These are phyloP conservation scores for Lepidium sativum DNA, from an alignment of 345 rosid genomes.

Conservation along the genomic window DNA sequence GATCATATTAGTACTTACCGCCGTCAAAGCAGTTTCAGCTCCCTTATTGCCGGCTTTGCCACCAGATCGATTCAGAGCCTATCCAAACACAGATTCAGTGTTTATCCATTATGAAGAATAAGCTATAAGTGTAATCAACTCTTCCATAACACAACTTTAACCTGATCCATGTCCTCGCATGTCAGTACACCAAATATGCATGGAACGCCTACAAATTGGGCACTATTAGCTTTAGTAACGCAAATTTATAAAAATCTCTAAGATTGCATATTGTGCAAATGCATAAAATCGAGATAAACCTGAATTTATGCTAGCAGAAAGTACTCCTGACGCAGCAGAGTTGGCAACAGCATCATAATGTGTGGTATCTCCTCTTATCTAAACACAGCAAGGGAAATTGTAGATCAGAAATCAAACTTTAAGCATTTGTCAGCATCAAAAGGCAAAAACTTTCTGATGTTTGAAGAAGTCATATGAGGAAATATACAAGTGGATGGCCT, in stretches of 20 bases:
- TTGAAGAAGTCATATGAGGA: not conserved
- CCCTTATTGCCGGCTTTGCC: constrained; percentile 96
- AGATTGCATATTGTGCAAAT: not conserved
- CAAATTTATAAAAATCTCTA: not conserved
- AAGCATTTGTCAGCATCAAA: not conserved
- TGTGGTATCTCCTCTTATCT: constrained; percentile 93
- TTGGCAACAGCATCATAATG: constrained; percentile 97
- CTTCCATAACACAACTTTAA: constrained; percentile 19
- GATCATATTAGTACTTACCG: constrained; percentile 48
- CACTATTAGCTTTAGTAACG: not conserved
- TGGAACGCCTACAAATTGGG: constrained; percentile 61
- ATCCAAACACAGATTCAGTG: not conserved
- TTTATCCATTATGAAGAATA: not conserved
- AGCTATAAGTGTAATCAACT: not conserved
- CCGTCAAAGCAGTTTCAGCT: constrained; percentile 83
- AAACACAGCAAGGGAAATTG: constrained; percentile 9
- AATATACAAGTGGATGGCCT: not conserved
- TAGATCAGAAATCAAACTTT: constrained; percentile 6
- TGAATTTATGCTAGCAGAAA: constrained; percentile 89
- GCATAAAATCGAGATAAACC: constrained; percentile 32
- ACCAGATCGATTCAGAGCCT: constrained; percentile 96
- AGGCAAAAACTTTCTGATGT: not conserved
- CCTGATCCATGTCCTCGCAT: constrained; percentile 98
- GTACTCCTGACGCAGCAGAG: constrained; percentile 95
- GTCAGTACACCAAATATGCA: constrained; percentile 94